These are phyloP conservation scores for Aspergillus tubingensis DNA, from an alignment of 2,329 filamentous ascomycete genomes.

Conservation along the genomic window DNA sequence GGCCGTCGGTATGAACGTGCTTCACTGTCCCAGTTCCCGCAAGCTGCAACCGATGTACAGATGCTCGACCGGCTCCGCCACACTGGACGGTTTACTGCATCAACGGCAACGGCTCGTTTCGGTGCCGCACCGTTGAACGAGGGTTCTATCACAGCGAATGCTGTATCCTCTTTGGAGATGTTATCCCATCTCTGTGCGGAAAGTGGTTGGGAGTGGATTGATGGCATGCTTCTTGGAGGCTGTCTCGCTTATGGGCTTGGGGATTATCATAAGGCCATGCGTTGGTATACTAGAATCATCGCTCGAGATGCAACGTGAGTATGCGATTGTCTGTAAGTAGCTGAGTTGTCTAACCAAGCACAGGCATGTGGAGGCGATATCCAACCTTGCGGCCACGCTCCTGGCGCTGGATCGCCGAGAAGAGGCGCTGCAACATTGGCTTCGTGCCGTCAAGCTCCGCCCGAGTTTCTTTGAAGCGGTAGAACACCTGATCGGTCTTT, in stretches of 20 bases:
- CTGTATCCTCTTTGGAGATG: slow-evolving; percentile 69
- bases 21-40: slow-evolving; percentile 29
- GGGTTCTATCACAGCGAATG: slow-evolving; percentile 55
- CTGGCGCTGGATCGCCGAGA: slow-evolving; percentile 78
- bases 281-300: slow-evolving; percentile 59
- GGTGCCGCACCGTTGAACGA: slow-evolving; percentile 35
- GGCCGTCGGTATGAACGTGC: slow-evolving; percentile 26
- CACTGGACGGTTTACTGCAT: slow-evolving; percentile 33
- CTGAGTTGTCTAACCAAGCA: slow-evolving; percentile 24
- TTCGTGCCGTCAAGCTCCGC: slow-evolving; percentile 75
- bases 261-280: slow-evolving; percentile 69
- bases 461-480: slow-evolving; percentile 93
- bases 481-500: slow-evolving; percentile 85
- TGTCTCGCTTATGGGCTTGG: slow-evolving; percentile 90
- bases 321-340: slow-evolving; percentile 17
- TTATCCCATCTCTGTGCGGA: slow-evolving; percentile 75
- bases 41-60: slow-evolving; percentile 29
- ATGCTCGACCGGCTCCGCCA: slow-evolving; percentile 35
- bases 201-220: slow-evolving; percentile 83
- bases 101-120: slow-evolving; percentile 34
- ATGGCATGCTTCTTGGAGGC: slow-evolving; percentile 87
- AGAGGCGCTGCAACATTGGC: slow-evolving; percentile 86
- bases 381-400: slow-evolving; percentile 86
- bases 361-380: slow-evolving; percentile 88
- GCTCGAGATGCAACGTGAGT: slow-evolving; percentile 58